phyloP scores from a whole-genome alignment of 768 basidiomycete genomes.

The Pleurotus pulmonarius region DNA sequence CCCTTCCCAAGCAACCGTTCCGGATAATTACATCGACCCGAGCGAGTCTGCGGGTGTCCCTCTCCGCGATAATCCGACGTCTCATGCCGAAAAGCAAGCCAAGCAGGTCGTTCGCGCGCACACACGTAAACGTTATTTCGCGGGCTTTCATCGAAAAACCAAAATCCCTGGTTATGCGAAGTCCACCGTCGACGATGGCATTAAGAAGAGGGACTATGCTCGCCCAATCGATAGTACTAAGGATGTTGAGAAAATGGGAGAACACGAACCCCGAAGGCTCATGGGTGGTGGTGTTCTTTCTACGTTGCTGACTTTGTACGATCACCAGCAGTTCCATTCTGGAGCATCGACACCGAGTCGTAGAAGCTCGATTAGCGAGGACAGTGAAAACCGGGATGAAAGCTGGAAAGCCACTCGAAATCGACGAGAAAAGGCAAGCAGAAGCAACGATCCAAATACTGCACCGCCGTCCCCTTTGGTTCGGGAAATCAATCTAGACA shows the following conservation, averaged over 20 bases:
- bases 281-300: constrained; percentile 55
- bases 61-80: constrained; percentile 24
- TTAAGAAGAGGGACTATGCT: constrained; percentile 11
- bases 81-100: constrained; percentile 28
- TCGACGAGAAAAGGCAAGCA: not conserved
- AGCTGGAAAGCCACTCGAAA: constrained; percentile 9
- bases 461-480: constrained; percentile 3
- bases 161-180: constrained; percentile 9
- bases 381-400: constrained; percentile 8
- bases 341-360: constrained; percentile 16
- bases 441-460: not conserved
- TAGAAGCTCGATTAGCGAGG: not conserved
- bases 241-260: constrained; percentile 11
- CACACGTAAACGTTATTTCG: constrained; percentile 25
- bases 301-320: constrained; percentile 62
- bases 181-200: constrained; percentile 7
- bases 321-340: constrained; percentile 24
- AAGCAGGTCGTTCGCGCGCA: constrained; percentile 41
- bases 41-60: constrained; percentile 63
- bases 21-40: constrained; percentile 57
- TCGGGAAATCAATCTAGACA: constrained; percentile 6
- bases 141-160: not conserved
- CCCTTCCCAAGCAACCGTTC: constrained; percentile 32
- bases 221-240: constrained; percentile 12
- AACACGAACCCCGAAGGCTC: constrained; percentile 13